phyloP scores from a whole-genome alignment of 106 monocot genomes.

The Dendrobium huoshanense region DNA sequence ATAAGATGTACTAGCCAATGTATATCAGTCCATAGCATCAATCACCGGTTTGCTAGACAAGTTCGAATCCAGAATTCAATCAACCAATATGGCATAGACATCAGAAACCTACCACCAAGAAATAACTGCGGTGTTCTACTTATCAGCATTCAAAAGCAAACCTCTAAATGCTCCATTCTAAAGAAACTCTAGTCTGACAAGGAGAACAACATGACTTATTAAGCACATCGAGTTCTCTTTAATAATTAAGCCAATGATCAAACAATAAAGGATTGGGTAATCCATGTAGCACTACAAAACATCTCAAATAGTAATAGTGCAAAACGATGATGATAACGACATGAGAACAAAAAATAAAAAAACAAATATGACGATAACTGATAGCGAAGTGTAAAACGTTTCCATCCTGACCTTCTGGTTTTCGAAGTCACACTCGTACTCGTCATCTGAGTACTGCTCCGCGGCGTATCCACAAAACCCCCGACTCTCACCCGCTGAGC shows the following conservation, averaged over 20 bases:
- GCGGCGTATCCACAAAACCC: constrained; percentile 55
- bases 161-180: neutral
- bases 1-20: neutral
- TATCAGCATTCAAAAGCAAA: too few species aligned
- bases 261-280: neutral
- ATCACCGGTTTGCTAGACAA: neutral
- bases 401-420: constrained; percentile 48
- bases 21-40: neutral
- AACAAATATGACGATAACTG: neutral
- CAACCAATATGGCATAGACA: neutral
- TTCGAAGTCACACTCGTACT: constrained; percentile 96
- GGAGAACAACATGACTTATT: neutral
- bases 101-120: neutral
- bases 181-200: neutral
- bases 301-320: neutral
- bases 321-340: neutral
- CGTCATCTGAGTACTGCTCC: constrained; percentile 98
- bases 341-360: neutral
- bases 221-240: neutral
- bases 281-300: neutral
- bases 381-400: neutral
- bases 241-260: neutral
- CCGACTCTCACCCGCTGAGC: constrained; percentile 4
- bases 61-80: neutral
- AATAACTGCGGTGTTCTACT: neutral